Conservation (phyloP, 768 basidiomycete genomes). For the Panus rudis region DNA sequence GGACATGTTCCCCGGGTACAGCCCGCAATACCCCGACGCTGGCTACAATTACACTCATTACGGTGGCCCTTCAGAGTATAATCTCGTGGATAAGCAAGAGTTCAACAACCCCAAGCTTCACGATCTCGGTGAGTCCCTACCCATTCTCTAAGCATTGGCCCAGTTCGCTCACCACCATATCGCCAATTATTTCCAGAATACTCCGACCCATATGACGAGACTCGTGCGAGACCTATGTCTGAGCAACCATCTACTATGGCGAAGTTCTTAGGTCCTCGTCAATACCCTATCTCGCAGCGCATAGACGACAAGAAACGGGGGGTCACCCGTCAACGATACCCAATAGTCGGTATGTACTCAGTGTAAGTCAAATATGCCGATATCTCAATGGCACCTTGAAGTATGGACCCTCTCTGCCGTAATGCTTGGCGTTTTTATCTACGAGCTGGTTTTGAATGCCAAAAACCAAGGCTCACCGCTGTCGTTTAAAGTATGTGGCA, state of each 20-base stretch:
- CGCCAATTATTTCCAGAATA: conserved; percentile 41
- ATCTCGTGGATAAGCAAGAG: conserved; percentile 7
- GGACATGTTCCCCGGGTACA: neutral
- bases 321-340: conserved; percentile 74
- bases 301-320: conserved; percentile 87
- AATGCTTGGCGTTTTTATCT: conserved; percentile 76
- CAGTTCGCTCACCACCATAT: too few relatives aligned
- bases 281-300: conserved; percentile 65
- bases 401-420: conserved; percentile 57
- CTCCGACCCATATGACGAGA: conserved; percentile 41
- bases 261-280: conserved; percentile 32
- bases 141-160: neutral
- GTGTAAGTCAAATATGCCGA: neutral
- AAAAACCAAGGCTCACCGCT: conserved; percentile 75
- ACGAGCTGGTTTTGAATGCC: conserved; percentile 74
- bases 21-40: conserved; percentile 1
- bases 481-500: conserved; percentile 63
- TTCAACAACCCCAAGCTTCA: neutral
- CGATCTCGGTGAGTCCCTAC: conserved; percentile 9
- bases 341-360: conserved; percentile 57
- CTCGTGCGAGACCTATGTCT: conserved; percentile 19
- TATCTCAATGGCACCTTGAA: conserved; percentile 24
- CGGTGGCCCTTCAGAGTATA: conserved; percentile 1
- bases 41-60: conserved; percentile 7
- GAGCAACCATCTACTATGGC: conserved; percentile 37